Evolutionary conservation across 1,284 basidiomycete genomes (phyloP), one percentile per base, ranked within the genome.

Genomic region (Xerocomus nothofagi): DNA sequence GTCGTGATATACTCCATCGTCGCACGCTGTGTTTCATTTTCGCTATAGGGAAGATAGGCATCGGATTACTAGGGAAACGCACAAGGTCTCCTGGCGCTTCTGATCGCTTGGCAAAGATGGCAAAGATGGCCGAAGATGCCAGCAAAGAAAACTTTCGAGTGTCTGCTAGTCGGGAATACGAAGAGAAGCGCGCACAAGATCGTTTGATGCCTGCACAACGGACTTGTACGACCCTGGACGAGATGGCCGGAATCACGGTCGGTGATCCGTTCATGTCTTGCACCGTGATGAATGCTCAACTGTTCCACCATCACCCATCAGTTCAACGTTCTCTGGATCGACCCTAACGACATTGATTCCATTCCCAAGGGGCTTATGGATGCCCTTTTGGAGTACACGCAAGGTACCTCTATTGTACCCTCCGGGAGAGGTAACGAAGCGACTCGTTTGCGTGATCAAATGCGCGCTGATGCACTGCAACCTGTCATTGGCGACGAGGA

Each of bases 241-340:
- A 89, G 65, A 76, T 79, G 60, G 75, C 74, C 10, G 86, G 80
- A 30, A 80, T 81, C 58, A 67, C 76, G 70, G 89, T 88, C 54
- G 62, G 78, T 63, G 40, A 31, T 23, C 42, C 36, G 27, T 30
- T 34, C 34, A 11, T 38, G 18, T 39, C 36, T 36, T 20, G 40
- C 18, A 31, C 18, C 30, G 24, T 39, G 29, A 41, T 39, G 38
- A 11, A 42, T 27, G 29, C 24, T 58, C 18, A 47, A 42, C 40
- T 18, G 26, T 52, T 33, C 3, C 23, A 26, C 31, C 32, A 37
- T 55, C 37, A 44, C 18, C 21, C 37, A 36, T 24, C 57, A 91
- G 89, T 90, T 90, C 69, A 91, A 91, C 62, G 78, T 87, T 24
- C 71, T 91, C 26, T 88, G 85, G 80, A 73, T 92, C 40, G 79